Evolutionary conservation across 2,329 filamentous ascomycete species (phyloP), one percentile per base, ranked within the genome.

Genomic region (Ophiostoma ulmi): DNA sequence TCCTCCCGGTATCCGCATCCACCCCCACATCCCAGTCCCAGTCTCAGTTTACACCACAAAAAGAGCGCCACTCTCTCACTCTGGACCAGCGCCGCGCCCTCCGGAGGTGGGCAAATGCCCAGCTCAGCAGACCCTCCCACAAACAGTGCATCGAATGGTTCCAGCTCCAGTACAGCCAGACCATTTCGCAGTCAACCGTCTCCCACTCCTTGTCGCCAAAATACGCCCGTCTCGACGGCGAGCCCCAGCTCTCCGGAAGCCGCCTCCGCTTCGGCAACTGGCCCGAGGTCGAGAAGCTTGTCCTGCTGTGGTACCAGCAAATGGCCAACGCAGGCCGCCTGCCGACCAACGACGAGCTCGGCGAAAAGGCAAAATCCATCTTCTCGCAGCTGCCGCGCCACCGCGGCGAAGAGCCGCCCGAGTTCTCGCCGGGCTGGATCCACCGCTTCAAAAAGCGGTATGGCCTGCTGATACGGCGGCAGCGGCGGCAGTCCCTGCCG

Each of bases 71-170:
- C 74, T 88, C 86, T 1, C 79, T 88, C 69, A 88, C 86, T 31
- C 85, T 88, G 72, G 86, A 88, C 76, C 86, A 88, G 77, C 86
- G 86, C 44, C 85, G 86, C 73, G 85, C 86, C 36, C 80, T 88
- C 69, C 85, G 86, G 35, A 82, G 84, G 73, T 88, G 86, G 86
- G 86, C 86, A 35, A 85, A 86, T 74, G 80, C 80, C 58, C 86
- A 88, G 75, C 78, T 83, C 17, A 81, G 84, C 36, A 83, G 86
- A 1, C 86, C 86, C 7, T 86, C 84, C 36, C 86, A 88, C 78
- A 87, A 87, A 78, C 82, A 84, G 44, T 88, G 86, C 80, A 88
- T 88, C 75, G 86, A 88, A 75, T 88, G 86, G 86, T 88, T 88
- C 79, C 83, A 81, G 74, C 77, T 77, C 70, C 82, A 87, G 76